phyloP scores from a whole-genome alignment of 352 stramenopile species.

The Aphanomyces euteiches region DNA sequence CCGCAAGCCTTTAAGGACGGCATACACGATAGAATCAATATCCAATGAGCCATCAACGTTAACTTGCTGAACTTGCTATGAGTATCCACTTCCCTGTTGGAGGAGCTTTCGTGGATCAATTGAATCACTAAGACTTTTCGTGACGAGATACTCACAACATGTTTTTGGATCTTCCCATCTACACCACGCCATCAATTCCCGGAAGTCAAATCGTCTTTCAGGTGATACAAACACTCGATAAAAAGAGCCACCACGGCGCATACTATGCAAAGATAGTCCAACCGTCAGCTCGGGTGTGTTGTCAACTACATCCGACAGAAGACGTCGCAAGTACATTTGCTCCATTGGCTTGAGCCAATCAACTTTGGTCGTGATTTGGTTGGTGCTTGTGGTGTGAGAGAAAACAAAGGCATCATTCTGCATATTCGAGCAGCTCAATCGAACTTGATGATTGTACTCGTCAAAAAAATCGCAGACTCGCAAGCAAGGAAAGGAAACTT shows the following conservation, averaged over 20 bases:
- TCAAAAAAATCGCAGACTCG: too few species aligned
- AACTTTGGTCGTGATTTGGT: too few species aligned
- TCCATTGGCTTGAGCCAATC: too few species aligned
- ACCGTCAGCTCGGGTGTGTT: background rate
- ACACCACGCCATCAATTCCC: background rate
- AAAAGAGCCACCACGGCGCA: background rate
- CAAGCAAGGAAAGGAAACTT: too few species aligned
- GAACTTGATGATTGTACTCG: too few species aligned
- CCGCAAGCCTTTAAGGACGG: background rate
- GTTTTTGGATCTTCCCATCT: background rate
- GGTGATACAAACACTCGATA: conserved; percentile 3
- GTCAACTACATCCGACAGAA: background rate
- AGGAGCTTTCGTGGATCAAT: background rate
- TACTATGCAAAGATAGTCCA: conserved; percentile 1
- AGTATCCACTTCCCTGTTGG: background rate
- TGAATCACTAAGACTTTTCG: background rate
- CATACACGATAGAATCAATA: background rate
- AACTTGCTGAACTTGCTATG: background rate
- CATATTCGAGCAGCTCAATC: too few species aligned
- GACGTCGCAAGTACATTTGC: too few species aligned
- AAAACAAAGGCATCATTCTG: too few species aligned
- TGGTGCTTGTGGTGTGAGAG: too few species aligned
- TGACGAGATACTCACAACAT: conserved; percentile 4
- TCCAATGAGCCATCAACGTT: background rate
- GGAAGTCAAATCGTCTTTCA: background rate